Evolutionary conservation across 225 moss, liverwort and hornwort genomes (phyloP).

Genomic region (Climacium dendroides): DNA sequence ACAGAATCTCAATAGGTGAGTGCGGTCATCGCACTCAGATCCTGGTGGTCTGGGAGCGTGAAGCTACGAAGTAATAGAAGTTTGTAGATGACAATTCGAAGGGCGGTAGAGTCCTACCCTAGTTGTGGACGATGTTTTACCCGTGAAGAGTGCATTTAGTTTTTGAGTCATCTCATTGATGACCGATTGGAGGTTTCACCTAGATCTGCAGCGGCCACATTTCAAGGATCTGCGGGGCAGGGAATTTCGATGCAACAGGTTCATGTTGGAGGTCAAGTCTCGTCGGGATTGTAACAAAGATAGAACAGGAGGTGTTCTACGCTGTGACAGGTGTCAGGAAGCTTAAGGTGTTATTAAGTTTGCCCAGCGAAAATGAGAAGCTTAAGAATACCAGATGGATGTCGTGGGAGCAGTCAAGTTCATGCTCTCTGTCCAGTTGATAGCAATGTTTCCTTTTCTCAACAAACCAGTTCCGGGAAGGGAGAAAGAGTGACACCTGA

Average conservation of each 20-base stretch:
- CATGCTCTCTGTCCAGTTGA: slow-evolving; percentile 42
- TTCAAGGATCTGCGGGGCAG: not conserved
- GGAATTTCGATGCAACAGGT: not conserved
- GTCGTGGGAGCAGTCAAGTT: slow-evolving; percentile 55
- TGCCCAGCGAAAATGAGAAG: slow-evolving; percentile 39
- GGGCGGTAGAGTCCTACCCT: not conserved
- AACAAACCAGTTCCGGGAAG: slow-evolving; percentile 7
- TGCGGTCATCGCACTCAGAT: not conserved
- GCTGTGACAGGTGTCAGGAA: not conserved
- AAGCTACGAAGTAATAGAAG: not conserved
- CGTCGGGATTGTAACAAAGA: not conserved
- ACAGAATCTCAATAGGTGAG: not conserved
- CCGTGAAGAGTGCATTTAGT: not conserved
- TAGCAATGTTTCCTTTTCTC: slow-evolving; percentile 3
- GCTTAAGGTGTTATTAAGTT: not conserved
- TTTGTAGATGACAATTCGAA: not conserved
- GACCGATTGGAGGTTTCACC: not conserved
- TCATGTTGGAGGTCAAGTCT: slow-evolving; percentile 4
- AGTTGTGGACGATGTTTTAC: not conserved
- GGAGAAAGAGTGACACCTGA: slow-evolving; percentile 23
- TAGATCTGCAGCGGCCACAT: not conserved
- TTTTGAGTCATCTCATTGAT: not conserved
- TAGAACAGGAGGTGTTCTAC: slow-evolving; percentile 3
- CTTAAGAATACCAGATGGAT: slow-evolving; percentile 46
- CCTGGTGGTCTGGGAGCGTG: not conserved